Evolutionary conservation across 352 stramenopile species (phyloP).

Genomic region (Halophytophthora polymorphica): DNA sequence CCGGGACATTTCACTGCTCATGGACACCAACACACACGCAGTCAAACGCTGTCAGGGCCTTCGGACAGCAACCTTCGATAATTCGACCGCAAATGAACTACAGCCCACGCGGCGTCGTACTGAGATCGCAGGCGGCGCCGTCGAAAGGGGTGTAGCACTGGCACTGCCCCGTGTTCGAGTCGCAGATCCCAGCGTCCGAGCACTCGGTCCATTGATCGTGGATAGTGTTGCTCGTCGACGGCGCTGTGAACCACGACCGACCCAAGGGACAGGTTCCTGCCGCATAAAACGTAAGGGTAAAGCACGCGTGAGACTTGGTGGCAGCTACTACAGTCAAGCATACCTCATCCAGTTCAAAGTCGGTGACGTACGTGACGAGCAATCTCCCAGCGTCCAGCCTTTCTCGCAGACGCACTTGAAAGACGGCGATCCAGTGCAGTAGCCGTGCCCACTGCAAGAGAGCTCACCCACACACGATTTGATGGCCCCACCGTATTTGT

Average conservation of each 20-base stretch:
- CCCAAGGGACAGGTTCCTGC: conserved; percentile 62
- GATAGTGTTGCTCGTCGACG: conserved; percentile 38
- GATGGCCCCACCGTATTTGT: conserved; percentile 65
- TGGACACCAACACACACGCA: background rate
- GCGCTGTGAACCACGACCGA: conserved; percentile 56
- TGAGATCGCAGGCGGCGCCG: conserved; percentile 51
- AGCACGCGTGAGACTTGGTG: background rate
- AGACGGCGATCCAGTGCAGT: conserved; percentile 52
- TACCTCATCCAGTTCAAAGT: too few species aligned
- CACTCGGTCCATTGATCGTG: conserved; percentile 54
- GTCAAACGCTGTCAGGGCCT: background rate
- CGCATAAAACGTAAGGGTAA: conserved; percentile 2
- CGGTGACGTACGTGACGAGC: conserved; percentile 52
- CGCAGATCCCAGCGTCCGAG: conserved; percentile 62
- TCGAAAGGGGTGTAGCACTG: conserved; percentile 58
- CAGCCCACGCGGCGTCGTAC: conserved; percentile 22
- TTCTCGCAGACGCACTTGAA: conserved; percentile 59
- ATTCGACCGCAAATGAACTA: background rate
- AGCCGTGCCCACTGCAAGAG: conserved; percentile 71
- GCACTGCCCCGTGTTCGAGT: conserved; percentile 51
- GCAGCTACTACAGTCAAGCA: background rate
- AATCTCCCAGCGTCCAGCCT: conserved; percentile 66
- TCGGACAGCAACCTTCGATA: background rate
- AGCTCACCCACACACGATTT: conserved; percentile 59
- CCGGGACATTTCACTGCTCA: conserved; percentile 61